Evolutionary conservation across 495 filamentous ascomycete species (phyloP).

Genomic region (Penicillium coprophilum): DNA sequence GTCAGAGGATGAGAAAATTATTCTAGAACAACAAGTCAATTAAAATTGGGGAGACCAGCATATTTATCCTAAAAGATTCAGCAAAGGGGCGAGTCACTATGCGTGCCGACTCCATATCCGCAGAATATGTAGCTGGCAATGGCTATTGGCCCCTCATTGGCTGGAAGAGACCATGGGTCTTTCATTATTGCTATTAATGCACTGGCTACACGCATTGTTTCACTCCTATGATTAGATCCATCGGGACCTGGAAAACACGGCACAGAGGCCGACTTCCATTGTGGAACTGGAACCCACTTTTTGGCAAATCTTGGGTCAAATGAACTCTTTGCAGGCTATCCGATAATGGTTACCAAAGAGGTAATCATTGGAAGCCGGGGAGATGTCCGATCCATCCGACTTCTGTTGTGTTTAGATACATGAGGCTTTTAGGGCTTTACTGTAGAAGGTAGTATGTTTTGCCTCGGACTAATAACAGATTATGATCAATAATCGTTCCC

Average conservation of each 20-base stretch:
- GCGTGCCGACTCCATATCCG: constrained; percentile 9
- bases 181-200: constrained; percentile 6
- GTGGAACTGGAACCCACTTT: constrained; percentile 1
- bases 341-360: not conserved
- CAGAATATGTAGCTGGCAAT: not conserved
- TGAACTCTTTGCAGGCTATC: not conserved
- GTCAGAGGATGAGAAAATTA: not conserved
- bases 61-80: constrained; percentile 11
- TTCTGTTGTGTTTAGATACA: not conserved
- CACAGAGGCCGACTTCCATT: constrained; percentile 11
- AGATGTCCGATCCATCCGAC: not conserved
- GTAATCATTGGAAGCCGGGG: not conserved
- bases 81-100: not conserved
- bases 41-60: not conserved
- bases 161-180: not conserved
- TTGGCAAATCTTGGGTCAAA: not conserved
- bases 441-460: not conserved
- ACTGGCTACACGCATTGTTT: not conserved
- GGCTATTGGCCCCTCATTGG: not conserved
- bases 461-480: not conserved
- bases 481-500: not conserved
- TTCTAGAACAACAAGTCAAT: not conserved
- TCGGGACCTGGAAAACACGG: not conserved
- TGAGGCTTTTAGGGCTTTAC: not conserved
- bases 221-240: constrained; percentile 5